Base-by-base conservation (phyloP, 306 rosid species). In the Acacia melanoxylon region DNA sequence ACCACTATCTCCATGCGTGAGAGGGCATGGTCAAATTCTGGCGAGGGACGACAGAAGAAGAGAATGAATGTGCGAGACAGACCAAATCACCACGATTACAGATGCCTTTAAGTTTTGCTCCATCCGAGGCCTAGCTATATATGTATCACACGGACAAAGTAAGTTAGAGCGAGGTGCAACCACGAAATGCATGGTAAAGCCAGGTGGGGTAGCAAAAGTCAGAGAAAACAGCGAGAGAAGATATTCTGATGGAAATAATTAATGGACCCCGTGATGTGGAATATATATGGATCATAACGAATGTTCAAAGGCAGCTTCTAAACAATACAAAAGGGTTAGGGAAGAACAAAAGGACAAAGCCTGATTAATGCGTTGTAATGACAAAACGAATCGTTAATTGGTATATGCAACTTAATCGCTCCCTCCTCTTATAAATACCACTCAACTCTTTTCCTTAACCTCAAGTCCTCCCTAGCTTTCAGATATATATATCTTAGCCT, bases 361-460 rank as follows among this genome's bases (percentile, higher is more conserved):
- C 74, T 6, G 84, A 77, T 37, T 37, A 37, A 56, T 76, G 25
- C 44, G 68, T 44, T 24, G 31, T 31, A 78, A 76, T 72, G 24
- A 58, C 72, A 75, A 80, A 20, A 65, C 72, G 85, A 87, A 29
- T 29, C 31, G 2, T 29, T 29, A 29, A 29, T 29, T 29, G 31
- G 31, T 29, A 29, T 29, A 45, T 48, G 81, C 90, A 86, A 91
- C 76, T 87, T 83, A 89, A 58, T 80, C 2, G 89, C 84, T 63
- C 27, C 20, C 27, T 9, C 46, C 42, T 1, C 62, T 56, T 92
- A 92, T 90, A 92, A 86, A 85, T 90, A 89, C 77, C 88, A 54
- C 48, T 83, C 62, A n/a, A 45, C 51, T 44, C 71, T 81, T 8
- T 27, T 74, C 74, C 66, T 72, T 75, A 24, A 74, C 81, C 79